phyloP scores from a whole-genome alignment of 192 early-diverging fungal genomes.

The Obelidium mucronatum region DNA sequence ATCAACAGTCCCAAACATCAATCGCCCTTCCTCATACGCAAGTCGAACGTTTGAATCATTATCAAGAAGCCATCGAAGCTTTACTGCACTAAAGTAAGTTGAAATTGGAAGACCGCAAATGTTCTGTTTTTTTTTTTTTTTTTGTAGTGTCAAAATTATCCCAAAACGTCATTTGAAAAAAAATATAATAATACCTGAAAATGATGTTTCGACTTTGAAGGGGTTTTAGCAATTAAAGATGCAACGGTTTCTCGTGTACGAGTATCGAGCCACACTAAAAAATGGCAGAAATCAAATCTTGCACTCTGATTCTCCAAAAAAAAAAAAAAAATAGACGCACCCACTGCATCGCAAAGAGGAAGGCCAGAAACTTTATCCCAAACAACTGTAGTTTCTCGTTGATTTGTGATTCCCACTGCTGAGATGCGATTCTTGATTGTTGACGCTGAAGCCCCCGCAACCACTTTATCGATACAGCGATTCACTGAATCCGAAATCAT shows the following conservation, averaged over 20 bases:
- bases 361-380: slow-evolving; percentile 84
- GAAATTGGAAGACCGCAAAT: slow-evolving; percentile 88
- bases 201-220: slow-evolving; percentile 51
- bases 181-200: slow-evolving; percentile 41
- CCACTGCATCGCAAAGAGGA: slow-evolving; percentile 20
- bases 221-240: slow-evolving; percentile 62
- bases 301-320: neutral
- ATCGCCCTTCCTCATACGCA: slow-evolving; percentile 73
- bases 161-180: slow-evolving; percentile 25
- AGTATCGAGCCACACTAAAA: slow-evolving; percentile 84
- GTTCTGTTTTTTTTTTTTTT: too few relatives aligned
- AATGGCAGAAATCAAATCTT: neutral
- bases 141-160: slow-evolving; percentile 1
- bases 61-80: slow-evolving; percentile 92
- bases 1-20: slow-evolving; percentile 92
- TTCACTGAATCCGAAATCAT: slow-evolving; percentile 75
- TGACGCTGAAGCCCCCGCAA: slow-evolving; percentile 63
- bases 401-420: slow-evolving; percentile 93
- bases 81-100: slow-evolving; percentile 92
- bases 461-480: slow-evolving; percentile 71
- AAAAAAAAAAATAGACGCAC: neutral
- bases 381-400: slow-evolving; percentile 91
- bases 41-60: slow-evolving; percentile 74
- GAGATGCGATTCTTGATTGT: slow-evolving; percentile 52
- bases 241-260: slow-evolving; percentile 81